phyloP scores from a whole-genome alignment of 495 filamentous ascomycete species.

The Penicillium odoratum region DNA sequence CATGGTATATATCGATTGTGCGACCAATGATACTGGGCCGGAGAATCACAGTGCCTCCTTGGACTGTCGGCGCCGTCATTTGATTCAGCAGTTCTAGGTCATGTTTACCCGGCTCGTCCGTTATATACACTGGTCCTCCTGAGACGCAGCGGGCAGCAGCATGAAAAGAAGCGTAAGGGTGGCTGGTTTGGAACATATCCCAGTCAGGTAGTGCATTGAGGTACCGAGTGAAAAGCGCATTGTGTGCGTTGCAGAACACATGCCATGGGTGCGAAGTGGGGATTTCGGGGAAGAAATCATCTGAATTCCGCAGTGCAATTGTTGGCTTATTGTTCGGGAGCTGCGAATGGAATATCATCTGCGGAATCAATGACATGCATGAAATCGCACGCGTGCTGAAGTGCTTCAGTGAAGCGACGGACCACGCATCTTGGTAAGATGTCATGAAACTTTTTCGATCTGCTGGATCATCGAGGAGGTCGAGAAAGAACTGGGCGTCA shows the following conservation, averaged over 20 bases:
- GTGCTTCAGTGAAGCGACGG: conserved; percentile 68
- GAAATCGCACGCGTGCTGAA: conserved; percentile 79
- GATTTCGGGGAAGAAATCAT: conserved; percentile 89
- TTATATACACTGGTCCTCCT: conserved; percentile 92
- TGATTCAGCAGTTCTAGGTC: conserved; percentile 69
- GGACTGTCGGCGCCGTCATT: conserved; percentile 69
- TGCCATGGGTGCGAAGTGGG: conserved; percentile 86
- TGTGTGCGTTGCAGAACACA: conserved; percentile 90
- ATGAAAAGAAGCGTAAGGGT: conserved; percentile 77
- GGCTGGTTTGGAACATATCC: conserved; percentile 97
- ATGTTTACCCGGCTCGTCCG: conserved; percentile 82
- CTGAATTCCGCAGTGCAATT: conserved; percentile 78
- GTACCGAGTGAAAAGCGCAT: conserved; percentile 74
- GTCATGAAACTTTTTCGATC: conserved; percentile 66
- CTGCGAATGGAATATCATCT: conserved; percentile 80
- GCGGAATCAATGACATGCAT: conserved; percentile 88
- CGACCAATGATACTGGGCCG: conserved; percentile 71
- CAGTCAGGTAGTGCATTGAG: conserved; percentile 84
- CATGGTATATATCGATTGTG: conserved; percentile 68
- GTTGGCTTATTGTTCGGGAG: conserved; percentile 69
- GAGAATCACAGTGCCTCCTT: conserved; percentile 72
- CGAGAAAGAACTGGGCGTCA: conserved; percentile 85
- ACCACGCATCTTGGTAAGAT: conserved; percentile 86
- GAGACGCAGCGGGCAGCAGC: conserved; percentile 86
- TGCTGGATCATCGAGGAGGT: conserved; percentile 66